These are phyloP conservation scores for Amyloporia xantha DNA, from an alignment of 768 basidiomycete species.

Conservation along the genomic window DNA sequence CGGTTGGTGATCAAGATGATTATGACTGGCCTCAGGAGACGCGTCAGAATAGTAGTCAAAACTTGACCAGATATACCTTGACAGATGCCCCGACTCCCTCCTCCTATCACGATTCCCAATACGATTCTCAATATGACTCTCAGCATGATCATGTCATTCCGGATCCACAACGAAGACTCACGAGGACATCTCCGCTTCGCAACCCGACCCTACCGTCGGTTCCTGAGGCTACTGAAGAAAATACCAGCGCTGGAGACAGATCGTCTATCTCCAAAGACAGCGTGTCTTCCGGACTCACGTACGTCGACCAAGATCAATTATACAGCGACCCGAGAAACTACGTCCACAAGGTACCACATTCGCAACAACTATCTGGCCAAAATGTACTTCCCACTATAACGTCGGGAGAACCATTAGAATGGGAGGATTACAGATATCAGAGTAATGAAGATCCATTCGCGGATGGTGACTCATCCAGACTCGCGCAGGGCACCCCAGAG, in stretches of 20 bases:
- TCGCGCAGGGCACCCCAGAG: background rate
- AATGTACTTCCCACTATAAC: slow-evolving; percentile 24
- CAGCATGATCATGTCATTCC: background rate
- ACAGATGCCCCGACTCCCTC: background rate
- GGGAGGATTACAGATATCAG: slow-evolving; percentile 11
- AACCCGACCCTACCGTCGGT: slow-evolving; percentile 18
- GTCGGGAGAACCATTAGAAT: slow-evolving; percentile 26
- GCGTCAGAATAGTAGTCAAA: background rate
- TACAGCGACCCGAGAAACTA: slow-evolving; percentile 3
- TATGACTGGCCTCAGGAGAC: background rate
- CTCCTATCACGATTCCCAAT: background rate
- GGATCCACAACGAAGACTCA: slow-evolving; percentile 5
- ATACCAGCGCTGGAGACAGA: slow-evolving; percentile 13
- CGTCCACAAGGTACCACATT: background rate
- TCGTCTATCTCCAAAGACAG: slow-evolving; percentile 16
- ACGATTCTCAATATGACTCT: background rate
- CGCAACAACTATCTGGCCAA: slow-evolving; percentile 5
- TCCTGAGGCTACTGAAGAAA: slow-evolving; percentile 20
- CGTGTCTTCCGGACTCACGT: slow-evolving; percentile 9
- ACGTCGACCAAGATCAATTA: slow-evolving; percentile 2
- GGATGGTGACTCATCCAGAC: slow-evolving; percentile 10
- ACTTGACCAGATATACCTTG: background rate
- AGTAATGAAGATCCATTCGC: slow-evolving; percentile 25
- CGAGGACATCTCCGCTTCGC: slow-evolving; percentile 13
- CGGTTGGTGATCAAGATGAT: background rate